Evolutionary conservation across 495 filamentous ascomycete species (phyloP).

Genomic region (Penicillium ochrochloron): DNA sequence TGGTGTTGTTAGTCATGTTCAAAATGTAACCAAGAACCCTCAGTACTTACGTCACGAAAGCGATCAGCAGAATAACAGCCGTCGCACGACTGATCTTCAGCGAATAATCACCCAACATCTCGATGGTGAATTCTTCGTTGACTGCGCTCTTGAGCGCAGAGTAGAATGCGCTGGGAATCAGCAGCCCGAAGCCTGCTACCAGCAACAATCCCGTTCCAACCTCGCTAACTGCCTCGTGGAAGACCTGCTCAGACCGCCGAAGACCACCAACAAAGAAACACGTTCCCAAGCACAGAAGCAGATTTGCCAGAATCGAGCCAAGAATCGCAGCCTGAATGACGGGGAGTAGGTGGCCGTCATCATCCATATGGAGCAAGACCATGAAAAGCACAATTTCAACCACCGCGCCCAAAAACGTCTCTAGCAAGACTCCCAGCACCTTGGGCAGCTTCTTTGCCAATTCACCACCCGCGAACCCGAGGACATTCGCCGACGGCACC

Average conservation of each 20-base stretch:
- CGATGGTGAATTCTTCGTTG: slow-evolving; percentile 34
- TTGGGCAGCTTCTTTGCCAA: slow-evolving; percentile 78
- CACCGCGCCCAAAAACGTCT: slow-evolving; percentile 75
- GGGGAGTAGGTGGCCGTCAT: slow-evolving; percentile 51
- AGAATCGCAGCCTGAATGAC: slow-evolving; percentile 86
- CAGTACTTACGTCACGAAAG: slow-evolving; percentile 63
- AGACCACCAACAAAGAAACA: slow-evolving; percentile 82
- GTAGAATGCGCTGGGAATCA: slow-evolving; percentile 81
- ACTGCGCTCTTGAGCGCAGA: slow-evolving; percentile 57
- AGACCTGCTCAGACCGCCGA: slow-evolving; percentile 64
- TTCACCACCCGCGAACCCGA: slow-evolving; percentile 85
- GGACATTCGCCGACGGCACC: slow-evolving; percentile 84
- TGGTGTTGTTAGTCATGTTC: slow-evolving; percentile 18
- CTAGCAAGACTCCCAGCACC: slow-evolving; percentile 75
- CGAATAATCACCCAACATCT: slow-evolving; percentile 52
- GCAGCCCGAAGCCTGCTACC: slow-evolving; percentile 80
- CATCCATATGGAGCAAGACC: slow-evolving; percentile 58
- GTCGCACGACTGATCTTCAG: slow-evolving; percentile 75
- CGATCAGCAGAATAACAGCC: slow-evolving; percentile 76
- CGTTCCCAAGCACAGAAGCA: slow-evolving; percentile 73
- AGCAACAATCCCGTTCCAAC: slow-evolving; percentile 79
- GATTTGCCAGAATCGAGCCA: slow-evolving; percentile 79
- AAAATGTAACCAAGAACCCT: too few relatives aligned
- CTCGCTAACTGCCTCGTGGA: slow-evolving; percentile 79
- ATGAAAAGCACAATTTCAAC: slow-evolving; percentile 88